Evolutionary conservation across 768 basidiomycete species (phyloP), one percentile per base, ranked within the genome.

Genomic region (Hortiboletus campestris): DNA sequence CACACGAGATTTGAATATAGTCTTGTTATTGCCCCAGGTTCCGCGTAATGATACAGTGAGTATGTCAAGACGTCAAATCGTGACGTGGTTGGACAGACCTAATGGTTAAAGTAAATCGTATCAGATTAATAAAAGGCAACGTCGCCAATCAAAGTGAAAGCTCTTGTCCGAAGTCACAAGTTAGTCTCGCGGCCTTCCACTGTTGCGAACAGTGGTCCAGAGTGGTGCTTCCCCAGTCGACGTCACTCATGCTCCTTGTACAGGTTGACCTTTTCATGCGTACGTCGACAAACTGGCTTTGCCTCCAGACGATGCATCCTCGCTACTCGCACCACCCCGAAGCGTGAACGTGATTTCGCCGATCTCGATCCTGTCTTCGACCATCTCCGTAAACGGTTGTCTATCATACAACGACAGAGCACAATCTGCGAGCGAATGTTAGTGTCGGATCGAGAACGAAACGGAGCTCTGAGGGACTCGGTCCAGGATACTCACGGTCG

Each of bases 301-400:
- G 16, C 12, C 46, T 16, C 28, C 43, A 0, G 46, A 57, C 34
- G 49, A 46, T 19, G 22, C 40, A 29, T 54, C 46, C 20, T 51
- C 51, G 10, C 47, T 46, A 34, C 43, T 46, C 19, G 11, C 9
- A 13, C 51, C 57, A 20, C 28, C 34, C 25, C 41, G 54, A 19
- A 67, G 53, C 34, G 56, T 25, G 41, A 67, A 67, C 14, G 49
- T 68, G 52, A 67, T 60, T 38, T 66, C 57, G 40, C 65, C 65
- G 40, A 67, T 63, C 25, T 45, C 57, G 9, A 66, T 50, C 45
- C 53, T 41, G 14, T 63, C 56, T 4, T 66, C 66, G 29, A 45
- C 32, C 25, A 54, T n/a, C 17, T 68, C 66, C 2, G 28, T 11
- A 34, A 47, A 34, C 12, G 17, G 45, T 12, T 29, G 40, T 10